Base-by-base conservation (phyloP, 768 basidiomycete species). In the Podaxis sp. region DNA sequence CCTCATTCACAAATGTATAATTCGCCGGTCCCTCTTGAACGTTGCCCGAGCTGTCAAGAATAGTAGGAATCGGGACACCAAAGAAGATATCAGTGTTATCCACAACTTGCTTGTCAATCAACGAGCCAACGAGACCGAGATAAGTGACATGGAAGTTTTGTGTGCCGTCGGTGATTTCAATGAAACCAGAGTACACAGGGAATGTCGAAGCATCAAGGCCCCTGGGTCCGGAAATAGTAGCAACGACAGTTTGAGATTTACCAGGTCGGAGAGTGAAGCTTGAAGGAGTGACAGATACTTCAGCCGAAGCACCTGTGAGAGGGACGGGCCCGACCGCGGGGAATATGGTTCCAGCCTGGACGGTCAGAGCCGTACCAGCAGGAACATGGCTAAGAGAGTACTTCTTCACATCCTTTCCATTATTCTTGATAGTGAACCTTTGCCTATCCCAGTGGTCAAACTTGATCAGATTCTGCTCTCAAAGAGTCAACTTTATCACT, bases 131-230 rank as follows among this genome's bases (percentile, higher is more conserved):
- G 38, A 72, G 67, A 69, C 83, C 83, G 33, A 83, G 69, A 69
- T 83, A 85, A 0, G 80, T 74, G 22, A 78, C 75, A 24, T 78
- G 74, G 62, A 74, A 70, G 36, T 66, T 76, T 60, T 80, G 76
- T 13, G 66, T 63, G 15, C 69, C 70, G 54, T 73, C 77, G 56
- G 73, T 72, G 37, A 80, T 67, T 50, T 80, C 74, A 37, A 88
- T 82, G 73, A 77, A 85, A 2, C 86, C 86, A 30, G 83, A 84
- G 72, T 81, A 86, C 56, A 86, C 75, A 13, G 87, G 86, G 70
- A 84, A 79, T 4, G 78, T 73, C 30, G 76, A 70, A 22, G 80
- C 74, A 56, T 82, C 71, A 11, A 77, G 71, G 0, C 80, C 71
- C 0, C 65, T 62, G 0, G 87, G 87, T 0, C 80, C 76, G 0